phyloP scores from a whole-genome alignment of 2,329 filamentous ascomycete genomes.

The Lojkania enalia region DNA sequence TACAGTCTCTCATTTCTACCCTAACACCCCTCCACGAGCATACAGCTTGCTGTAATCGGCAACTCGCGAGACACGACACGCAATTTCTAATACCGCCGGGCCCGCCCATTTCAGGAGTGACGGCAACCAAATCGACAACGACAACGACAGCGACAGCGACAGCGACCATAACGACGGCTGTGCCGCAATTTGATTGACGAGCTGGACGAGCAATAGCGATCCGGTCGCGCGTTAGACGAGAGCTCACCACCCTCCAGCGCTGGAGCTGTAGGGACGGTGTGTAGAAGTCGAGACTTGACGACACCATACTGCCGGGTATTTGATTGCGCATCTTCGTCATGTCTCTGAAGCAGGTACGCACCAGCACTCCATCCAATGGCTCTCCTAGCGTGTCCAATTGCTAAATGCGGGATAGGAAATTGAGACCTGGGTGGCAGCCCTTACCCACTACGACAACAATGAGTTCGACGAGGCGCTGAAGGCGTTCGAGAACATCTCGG shows the following conservation, averaged over 20 bases:
- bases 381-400: constrained; percentile 16
- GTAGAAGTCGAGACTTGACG: constrained; percentile 40
- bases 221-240: constrained; percentile 26
- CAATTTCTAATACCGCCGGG: not conserved
- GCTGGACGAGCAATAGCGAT: constrained; percentile 5
- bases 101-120: not conserved
- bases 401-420: constrained; percentile 72
- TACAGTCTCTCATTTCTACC: constrained; percentile 22
- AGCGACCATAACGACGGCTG: constrained; percentile 41
- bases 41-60: not conserved
- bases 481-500: constrained; percentile 83
- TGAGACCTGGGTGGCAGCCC: constrained; percentile 93
- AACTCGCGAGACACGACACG: constrained; percentile 1
- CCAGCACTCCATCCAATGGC: constrained; percentile 12
- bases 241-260: constrained; percentile 22
- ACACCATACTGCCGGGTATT: constrained; percentile 48
- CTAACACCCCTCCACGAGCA: constrained; percentile 3
- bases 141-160: too few species aligned
- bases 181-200: constrained; percentile 14
- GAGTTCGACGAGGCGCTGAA: constrained; percentile 89
- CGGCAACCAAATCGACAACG: not conserved
- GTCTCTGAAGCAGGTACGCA: constrained; percentile 54
- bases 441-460: constrained; percentile 92
- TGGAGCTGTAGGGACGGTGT: constrained; percentile 28
- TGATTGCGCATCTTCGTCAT: constrained; percentile 44